Conservation (phyloP, 768 basidiomycete genomes). For the Hypholoma fasciculare region DNA sequence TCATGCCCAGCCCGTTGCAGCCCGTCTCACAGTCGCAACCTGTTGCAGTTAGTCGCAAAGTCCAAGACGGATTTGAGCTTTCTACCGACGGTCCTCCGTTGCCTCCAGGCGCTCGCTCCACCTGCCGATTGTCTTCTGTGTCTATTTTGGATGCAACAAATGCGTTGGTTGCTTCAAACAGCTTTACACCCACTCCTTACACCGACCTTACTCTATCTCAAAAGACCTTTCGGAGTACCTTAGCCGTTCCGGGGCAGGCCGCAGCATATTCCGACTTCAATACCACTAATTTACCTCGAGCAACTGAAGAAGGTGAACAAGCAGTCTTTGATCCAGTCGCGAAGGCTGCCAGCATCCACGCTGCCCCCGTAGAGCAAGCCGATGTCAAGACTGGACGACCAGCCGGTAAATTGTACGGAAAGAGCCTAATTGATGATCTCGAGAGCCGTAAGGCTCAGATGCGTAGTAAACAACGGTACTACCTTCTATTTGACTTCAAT, state of each 20-base stretch:
- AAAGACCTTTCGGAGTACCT: slow-evolving; percentile 81
- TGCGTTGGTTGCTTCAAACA: slow-evolving; percentile 54
- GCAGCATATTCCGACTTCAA: slow-evolving; percentile 64
- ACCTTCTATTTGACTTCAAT: slow-evolving; percentile 11
- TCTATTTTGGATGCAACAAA: slow-evolving; percentile 24
- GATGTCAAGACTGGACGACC: slow-evolving; percentile 45
- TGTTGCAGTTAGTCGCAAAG: slow-evolving; percentile 30
- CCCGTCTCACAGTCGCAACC: slow-evolving; percentile 33
- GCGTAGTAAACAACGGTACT: slow-evolving; percentile 80
- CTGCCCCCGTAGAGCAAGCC: slow-evolving; percentile 26
- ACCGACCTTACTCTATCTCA: slow-evolving; percentile 75
- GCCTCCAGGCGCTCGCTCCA: slow-evolving; percentile 69
- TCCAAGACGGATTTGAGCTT: slow-evolving; percentile 61
- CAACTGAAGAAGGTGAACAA: slow-evolving; percentile 79
- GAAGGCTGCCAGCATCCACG: slow-evolving; percentile 33
- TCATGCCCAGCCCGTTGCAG: slow-evolving; percentile 92
- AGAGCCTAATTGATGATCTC: slow-evolving; percentile 88
- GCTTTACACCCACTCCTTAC: slow-evolving; percentile 79
- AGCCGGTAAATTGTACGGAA: slow-evolving; percentile 83
- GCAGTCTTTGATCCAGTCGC: slow-evolving; percentile 45
- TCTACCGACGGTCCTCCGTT: slow-evolving; percentile 76
- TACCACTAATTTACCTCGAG: slow-evolving; percentile 60
- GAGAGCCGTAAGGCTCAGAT: slow-evolving; percentile 82
- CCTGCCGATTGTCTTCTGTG: slow-evolving; percentile 45
- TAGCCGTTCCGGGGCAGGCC: slow-evolving; percentile 67